Conservation (phyloP, 345 rosid species). For the Ricinus communis region DNA sequence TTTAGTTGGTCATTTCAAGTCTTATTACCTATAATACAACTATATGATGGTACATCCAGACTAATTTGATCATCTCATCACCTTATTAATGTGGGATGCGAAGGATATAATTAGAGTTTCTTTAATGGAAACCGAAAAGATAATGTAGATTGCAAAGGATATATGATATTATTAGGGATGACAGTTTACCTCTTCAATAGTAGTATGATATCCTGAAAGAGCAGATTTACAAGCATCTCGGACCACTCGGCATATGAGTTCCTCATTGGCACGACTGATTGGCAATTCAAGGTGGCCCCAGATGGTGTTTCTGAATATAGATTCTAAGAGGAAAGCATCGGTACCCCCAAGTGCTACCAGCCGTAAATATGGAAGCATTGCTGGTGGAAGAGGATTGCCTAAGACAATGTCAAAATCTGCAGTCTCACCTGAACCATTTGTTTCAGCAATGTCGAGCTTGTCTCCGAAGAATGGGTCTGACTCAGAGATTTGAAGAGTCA, state of each 20-base stretch:
- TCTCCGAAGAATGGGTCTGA: conserved; percentile 69
- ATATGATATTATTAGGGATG: neutral
- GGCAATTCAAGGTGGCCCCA: conserved; percentile 95
- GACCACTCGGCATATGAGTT: conserved; percentile 75
- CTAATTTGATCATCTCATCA: too few species aligned
- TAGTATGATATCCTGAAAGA: conserved; percentile 63
- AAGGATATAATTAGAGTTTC: too few species aligned
- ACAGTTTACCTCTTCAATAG: conserved; percentile 70
- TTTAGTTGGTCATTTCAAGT: too few species aligned
- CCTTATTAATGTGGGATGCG: too few species aligned
- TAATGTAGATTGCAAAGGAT: too few species aligned
- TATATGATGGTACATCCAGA: too few species aligned
- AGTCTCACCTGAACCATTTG: conserved; percentile 65
- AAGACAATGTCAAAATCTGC: conserved; percentile 70
- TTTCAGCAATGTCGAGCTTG: conserved; percentile 82
- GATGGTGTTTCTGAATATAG: conserved; percentile 71
- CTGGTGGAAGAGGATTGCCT: conserved; percentile 68
- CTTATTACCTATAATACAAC: too few species aligned
- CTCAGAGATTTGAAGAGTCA: conserved; percentile 71
- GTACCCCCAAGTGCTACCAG: conserved; percentile 83
- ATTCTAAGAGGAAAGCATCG: conserved; percentile 79
- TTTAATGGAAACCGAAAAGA: too few species aligned
- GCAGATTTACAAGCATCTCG: conserved; percentile 86
- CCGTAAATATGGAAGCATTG: conserved; percentile 73
- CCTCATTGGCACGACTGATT: conserved; percentile 78